These are phyloP conservation scores for Pyrenochaeta sp. DNA, from an alignment of 2,329 filamentous ascomycete species.

Conservation along the genomic window DNA sequence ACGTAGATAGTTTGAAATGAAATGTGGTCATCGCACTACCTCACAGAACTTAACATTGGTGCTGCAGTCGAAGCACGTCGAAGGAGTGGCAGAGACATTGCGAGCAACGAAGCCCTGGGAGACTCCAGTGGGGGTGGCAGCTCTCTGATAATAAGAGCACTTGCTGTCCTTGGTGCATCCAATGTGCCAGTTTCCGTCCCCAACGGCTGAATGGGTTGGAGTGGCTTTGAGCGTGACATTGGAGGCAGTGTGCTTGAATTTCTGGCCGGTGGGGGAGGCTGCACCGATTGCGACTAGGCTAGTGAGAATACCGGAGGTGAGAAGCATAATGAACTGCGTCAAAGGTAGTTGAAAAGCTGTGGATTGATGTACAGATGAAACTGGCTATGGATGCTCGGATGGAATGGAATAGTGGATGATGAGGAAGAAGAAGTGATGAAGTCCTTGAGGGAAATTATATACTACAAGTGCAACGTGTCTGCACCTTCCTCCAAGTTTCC, in stretches of 20 bases:
- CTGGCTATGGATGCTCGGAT: constrained; percentile 14
- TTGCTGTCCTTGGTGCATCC: constrained; percentile 11
- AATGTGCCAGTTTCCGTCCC: constrained; percentile 11
- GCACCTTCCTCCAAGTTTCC: constrained; percentile 2
- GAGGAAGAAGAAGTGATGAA: constrained; percentile 13
- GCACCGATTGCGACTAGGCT: constrained; percentile 14
- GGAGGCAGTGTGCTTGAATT: constrained; percentile 1
- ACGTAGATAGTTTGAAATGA: neutral
- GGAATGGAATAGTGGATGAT: constrained; percentile 15
- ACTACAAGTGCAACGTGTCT: neutral
- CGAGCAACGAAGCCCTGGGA: neutral
- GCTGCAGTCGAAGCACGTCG: constrained; percentile 4
- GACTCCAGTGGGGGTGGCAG: neutral
- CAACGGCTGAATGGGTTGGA: neutral
- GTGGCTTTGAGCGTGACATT: neutral
- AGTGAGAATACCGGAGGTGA: constrained; percentile 12
- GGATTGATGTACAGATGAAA: constrained; percentile 3
- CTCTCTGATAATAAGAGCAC: constrained; percentile 10
- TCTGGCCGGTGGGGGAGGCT: constrained; percentile 8
- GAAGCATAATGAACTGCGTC: constrained; percentile 10
- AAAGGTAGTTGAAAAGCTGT: neutral
- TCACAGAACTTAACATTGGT: neutral
- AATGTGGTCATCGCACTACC: neutral
- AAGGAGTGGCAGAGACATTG: constrained; percentile 1
- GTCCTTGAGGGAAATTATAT: constrained; percentile 10